phyloP scores from a whole-genome alignment of 371 early-diverging fungal species.

The Mortierella sp. region DNA sequence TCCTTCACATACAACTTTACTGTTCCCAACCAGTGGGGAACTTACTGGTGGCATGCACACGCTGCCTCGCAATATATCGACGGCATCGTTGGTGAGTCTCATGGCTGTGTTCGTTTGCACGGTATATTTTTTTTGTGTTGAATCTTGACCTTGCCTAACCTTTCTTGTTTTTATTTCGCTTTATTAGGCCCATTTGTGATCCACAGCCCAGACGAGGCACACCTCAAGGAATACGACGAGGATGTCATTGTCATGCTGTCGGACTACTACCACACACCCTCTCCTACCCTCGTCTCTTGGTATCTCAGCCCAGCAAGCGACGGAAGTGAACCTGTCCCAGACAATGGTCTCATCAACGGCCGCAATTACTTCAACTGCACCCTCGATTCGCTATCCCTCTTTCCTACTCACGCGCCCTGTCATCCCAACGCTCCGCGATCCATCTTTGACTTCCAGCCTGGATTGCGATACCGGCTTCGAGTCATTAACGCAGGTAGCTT shows the following conservation, averaged over 20 bases:
- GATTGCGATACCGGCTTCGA: slow-evolving; percentile 36
- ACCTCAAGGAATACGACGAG: slow-evolving; percentile 53
- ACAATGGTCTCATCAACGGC: slow-evolving; percentile 63
- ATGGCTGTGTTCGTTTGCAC: background rate
- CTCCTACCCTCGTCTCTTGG: slow-evolving; percentile 48
- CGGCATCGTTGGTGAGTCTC: slow-evolving; percentile 37
- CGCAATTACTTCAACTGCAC: slow-evolving; percentile 55
- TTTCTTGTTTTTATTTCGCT: background rate
- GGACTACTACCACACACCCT: slow-evolving; percentile 58
- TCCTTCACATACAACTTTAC: slow-evolving; percentile 56
- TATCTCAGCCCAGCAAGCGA: slow-evolving; percentile 49
- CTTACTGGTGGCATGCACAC: slow-evolving; percentile 64
- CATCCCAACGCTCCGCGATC: slow-evolving; percentile 35
- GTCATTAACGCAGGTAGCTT: slow-evolving; percentile 53
- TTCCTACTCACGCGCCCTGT: slow-evolving; percentile 50
- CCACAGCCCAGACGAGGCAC: slow-evolving; percentile 61
- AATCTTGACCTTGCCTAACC: background rate
- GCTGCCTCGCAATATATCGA: slow-evolving; percentile 56
- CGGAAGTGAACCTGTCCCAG: slow-evolving; percentile 58
- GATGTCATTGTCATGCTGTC: slow-evolving; percentile 58
- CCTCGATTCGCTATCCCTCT: slow-evolving; percentile 48
- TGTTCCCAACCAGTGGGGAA: slow-evolving; percentile 56
- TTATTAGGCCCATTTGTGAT: slow-evolving; percentile 51
- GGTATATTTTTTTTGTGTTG: background rate
- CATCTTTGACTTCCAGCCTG: slow-evolving; percentile 31